Conservation (phyloP, 2,329 filamentous ascomycete species). For the Blastomyces silverae region DNA sequence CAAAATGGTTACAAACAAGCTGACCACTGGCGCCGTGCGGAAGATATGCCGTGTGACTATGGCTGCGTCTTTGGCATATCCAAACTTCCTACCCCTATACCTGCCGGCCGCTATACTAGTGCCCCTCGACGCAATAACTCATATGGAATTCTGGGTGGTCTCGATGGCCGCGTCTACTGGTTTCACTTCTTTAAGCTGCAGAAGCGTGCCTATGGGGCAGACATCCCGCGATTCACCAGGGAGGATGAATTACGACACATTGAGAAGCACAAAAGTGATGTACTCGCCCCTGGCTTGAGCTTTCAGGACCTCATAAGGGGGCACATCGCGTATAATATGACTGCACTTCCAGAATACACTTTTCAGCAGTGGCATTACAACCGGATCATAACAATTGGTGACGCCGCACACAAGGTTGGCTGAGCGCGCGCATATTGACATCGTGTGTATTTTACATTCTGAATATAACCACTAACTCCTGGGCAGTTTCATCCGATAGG, state of each 20-base stretch:
- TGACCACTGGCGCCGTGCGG: neutral
- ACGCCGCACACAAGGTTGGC: conserved; percentile 39
- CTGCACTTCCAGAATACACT: conserved; percentile 35
- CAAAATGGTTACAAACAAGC: neutral
- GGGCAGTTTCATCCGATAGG: conserved; percentile 16
- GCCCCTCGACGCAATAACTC: neutral
- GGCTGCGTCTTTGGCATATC: conserved; percentile 25
- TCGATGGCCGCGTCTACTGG: neutral
- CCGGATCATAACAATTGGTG: conserved; percentile 38
- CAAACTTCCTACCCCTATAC: conserved; percentile 25
- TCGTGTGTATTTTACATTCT: neutral
- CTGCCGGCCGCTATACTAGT: conserved; percentile 9
- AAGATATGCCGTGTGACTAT: conserved; percentile 22
- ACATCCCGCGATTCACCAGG: neutral
- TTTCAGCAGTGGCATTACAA: conserved; percentile 38
- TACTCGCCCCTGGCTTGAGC: neutral
- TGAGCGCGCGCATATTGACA: neutral
- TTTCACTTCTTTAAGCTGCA: conserved; percentile 6
- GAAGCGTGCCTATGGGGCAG: neutral
- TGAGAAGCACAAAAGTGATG: neutral
- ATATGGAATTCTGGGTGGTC: neutral
- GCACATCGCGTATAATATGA: conserved; percentile 23
- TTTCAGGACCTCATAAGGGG: conserved; percentile 35
- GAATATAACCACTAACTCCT: neutral
- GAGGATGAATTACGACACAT: neutral